phyloP scores from a whole-genome alignment of 306 rosid genomes.

The Castanopsis chinensis region DNA sequence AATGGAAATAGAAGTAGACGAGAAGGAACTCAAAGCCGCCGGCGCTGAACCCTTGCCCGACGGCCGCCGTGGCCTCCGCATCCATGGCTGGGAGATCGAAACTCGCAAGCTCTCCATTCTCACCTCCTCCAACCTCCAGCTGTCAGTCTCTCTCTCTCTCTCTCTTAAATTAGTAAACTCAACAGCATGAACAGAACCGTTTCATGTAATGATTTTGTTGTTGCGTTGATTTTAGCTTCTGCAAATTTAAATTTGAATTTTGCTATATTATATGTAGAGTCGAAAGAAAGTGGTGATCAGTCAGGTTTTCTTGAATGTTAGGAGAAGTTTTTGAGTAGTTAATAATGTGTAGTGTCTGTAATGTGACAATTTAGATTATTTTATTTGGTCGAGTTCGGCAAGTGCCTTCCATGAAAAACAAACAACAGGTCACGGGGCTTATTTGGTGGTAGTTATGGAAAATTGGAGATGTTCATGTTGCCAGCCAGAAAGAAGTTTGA shows the following conservation, averaged over 20 bases:
- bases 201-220: no score
- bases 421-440: no score
- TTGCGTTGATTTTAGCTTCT: neutral
- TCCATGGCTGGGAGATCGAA: conserved; percentile 89
- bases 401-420: no score
- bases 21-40: conserved; percentile 79
- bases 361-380: no score
- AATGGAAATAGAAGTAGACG: conserved; percentile 73
- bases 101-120: conserved; percentile 68
- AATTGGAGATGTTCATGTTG: no score
- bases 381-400: no score
- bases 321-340: neutral
- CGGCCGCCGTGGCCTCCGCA: conserved; percentile 63
- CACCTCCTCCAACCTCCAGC: conserved; percentile 54
- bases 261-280: neutral
- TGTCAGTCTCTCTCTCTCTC: conserved; percentile 28
- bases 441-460: no score
- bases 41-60: conserved; percentile 66
- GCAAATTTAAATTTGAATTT: neutral
- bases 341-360: no score
- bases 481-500: no score
- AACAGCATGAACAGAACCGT: neutral
- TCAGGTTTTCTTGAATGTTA: neutral
- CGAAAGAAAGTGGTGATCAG: neutral
- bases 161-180: no score